Evolutionary conservation across 208 protist genomes (phyloP).

Genomic region (Borovskyia barvae): DNA sequence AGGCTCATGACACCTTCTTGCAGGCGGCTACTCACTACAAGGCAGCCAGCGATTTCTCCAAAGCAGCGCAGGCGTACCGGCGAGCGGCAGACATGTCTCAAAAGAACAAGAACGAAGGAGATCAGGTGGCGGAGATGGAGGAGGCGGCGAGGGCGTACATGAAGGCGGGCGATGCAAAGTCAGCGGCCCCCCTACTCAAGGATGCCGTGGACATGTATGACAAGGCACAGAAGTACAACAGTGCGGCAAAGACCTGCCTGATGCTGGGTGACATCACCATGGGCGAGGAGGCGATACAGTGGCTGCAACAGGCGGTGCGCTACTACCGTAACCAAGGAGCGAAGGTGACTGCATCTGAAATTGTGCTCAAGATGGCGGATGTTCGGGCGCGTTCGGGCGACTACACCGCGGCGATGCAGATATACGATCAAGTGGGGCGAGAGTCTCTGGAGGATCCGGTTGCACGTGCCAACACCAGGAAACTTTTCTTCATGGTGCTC

Average conservation of each 20-base stretch:
- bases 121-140: slow-evolving; percentile 62
- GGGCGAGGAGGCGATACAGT: slow-evolving; percentile 58
- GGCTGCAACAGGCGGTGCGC: slow-evolving; percentile 61
- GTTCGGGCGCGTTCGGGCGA: slow-evolving; percentile 61
- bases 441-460: slow-evolving; percentile 77
- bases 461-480: slow-evolving; percentile 59
- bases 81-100: slow-evolving; percentile 69
- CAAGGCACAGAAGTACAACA: slow-evolving; percentile 50
- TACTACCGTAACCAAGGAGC: slow-evolving; percentile 70
- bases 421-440: slow-evolving; percentile 75
- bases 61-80: slow-evolving; percentile 68
- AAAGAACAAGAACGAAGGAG: slow-evolving; percentile 64
- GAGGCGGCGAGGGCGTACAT: slow-evolving; percentile 57
- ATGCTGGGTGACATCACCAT: slow-evolving; percentile 59
- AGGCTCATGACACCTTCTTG: slow-evolving; percentile 74
- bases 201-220: slow-evolving; percentile 66
- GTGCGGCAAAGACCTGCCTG: slow-evolving; percentile 71
- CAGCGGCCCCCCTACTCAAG: slow-evolving; percentile 32
- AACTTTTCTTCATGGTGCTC: slow-evolving; percentile 82
- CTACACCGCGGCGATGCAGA: slow-evolving; percentile 53
- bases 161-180: slow-evolving; percentile 47
- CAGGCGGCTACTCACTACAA: slow-evolving; percentile 86
- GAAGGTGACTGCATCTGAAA: slow-evolving; percentile 66
- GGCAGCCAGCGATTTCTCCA: slow-evolving; percentile 60
- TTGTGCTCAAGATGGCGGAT: slow-evolving; percentile 74